These are phyloP conservation scores for Fusarium nisikadoi DNA, from an alignment of 2,329 filamentous ascomycete genomes.

Conservation along the genomic window DNA sequence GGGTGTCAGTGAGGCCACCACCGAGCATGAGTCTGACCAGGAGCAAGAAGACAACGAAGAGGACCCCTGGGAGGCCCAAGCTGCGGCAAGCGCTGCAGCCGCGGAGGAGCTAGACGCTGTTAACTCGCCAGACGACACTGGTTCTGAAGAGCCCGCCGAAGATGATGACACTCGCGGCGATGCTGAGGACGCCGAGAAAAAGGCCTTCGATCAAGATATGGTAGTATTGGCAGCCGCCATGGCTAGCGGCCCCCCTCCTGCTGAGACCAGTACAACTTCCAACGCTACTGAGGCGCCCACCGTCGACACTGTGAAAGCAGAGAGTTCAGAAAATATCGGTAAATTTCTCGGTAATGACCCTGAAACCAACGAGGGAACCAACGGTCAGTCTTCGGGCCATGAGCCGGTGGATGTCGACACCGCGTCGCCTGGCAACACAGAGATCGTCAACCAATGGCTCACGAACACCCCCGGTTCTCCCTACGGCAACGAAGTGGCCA, in stretches of 20 bases:
- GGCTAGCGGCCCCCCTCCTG: no score
- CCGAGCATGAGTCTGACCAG: neutral
- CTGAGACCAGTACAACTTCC: neutral
- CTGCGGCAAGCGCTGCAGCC: neutral
- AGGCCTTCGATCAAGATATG: neutral
- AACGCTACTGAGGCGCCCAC: neutral
- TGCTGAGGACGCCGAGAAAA: neutral
- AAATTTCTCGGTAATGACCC: neutral
- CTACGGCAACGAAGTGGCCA: neutral
- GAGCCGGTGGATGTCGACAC: neutral
- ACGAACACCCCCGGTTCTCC: neutral
- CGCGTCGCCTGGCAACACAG: no score
- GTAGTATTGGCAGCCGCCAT: neutral
- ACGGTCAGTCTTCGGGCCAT: rapidly evolving
- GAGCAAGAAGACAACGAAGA: neutral
- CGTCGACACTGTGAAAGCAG: neutral
- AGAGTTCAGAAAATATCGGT: neutral
- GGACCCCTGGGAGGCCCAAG: neutral
- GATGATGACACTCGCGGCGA: neutral
- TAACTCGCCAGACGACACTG: neutral
- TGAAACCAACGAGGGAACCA: neutral
- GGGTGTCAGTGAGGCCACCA: neutral
- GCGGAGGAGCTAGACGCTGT: neutral
- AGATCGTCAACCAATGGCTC: neutral
- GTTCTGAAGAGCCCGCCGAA: neutral